phyloP scores from a whole-genome alignment of 2,329 filamentous ascomycete species.

The Ophiostoma perfectum region DNA sequence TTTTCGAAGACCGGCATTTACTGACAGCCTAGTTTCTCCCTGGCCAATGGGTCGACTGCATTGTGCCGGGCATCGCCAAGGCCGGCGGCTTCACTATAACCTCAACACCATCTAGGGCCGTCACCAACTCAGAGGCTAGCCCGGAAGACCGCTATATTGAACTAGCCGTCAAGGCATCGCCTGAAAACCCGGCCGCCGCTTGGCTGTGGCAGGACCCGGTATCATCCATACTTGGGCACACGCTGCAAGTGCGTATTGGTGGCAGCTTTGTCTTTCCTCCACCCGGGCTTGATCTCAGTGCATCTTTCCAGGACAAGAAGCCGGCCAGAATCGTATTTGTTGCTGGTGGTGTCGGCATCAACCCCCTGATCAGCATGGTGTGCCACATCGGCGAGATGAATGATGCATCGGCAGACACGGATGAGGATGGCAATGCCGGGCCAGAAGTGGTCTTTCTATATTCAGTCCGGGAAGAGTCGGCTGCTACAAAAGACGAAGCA shows the following conservation, averaged over 20 bases:
- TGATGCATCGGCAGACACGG: slow-evolving; percentile 18
- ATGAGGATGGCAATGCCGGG: neutral
- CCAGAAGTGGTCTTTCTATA: slow-evolving; percentile 58
- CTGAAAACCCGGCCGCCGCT: slow-evolving; percentile 64
- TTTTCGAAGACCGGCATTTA: slow-evolving; percentile 26
- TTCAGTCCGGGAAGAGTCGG: slow-evolving; percentile 38
- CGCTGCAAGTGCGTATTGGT: slow-evolving; percentile 65
- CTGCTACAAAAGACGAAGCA: neutral
- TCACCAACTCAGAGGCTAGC: too few relatives aligned
- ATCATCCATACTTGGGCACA: slow-evolving; percentile 47
- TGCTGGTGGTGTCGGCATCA: slow-evolving; percentile 77
- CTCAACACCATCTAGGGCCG: slow-evolving; percentile 58
- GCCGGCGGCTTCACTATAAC: slow-evolving; percentile 87
- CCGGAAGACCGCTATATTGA: slow-evolving; percentile 54
- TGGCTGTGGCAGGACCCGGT: slow-evolving; percentile 63
- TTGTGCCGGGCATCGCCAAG: slow-evolving; percentile 61
- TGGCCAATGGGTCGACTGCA: slow-evolving; percentile 85
- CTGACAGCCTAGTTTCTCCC: slow-evolving; percentile 58
- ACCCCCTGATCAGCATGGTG: slow-evolving; percentile 72
- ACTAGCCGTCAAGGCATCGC: slow-evolving; percentile 69
- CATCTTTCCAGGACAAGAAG: slow-evolving; percentile 39
- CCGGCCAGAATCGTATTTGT: slow-evolving; percentile 59
- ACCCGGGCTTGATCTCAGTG: slow-evolving; percentile 31
- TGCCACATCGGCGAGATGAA: slow-evolving; percentile 48
- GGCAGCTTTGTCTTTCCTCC: slow-evolving; percentile 79